Evolutionary conservation across 352 stramenopile species (phyloP).

Genomic region (Phytophthora idaei): DNA sequence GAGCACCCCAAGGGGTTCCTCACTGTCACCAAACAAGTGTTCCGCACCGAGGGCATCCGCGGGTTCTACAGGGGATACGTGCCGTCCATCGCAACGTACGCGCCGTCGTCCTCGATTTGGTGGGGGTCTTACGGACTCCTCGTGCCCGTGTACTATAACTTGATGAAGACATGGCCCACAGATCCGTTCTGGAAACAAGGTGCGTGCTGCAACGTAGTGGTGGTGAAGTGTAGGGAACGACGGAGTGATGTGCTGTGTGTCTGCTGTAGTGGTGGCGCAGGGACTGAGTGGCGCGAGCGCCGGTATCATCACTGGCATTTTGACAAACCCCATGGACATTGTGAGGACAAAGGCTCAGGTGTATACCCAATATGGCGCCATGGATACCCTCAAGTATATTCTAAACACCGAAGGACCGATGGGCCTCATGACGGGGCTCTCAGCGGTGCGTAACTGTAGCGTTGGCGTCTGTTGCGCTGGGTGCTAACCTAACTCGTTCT

Average conservation of each 20-base stretch:
- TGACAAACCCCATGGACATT: constrained; percentile 91
- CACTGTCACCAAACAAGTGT: constrained; percentile 66
- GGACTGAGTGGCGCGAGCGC: constrained; percentile 76
- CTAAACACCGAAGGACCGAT: constrained; percentile 70
- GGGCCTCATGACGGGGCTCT: constrained; percentile 83
- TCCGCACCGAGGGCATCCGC: constrained; percentile 63
- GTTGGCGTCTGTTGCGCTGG: background rate
- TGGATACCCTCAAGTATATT: constrained; percentile 88
- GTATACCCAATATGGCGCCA: constrained; percentile 84
- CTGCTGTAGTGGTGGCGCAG: constrained; percentile 65
- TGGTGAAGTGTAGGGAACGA: background rate
- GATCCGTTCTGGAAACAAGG: constrained; percentile 88
- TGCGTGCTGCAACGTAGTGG: constrained; percentile 16
- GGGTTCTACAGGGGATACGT: constrained; percentile 88
- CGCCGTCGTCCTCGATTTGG: constrained; percentile 86
- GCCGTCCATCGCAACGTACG: constrained; percentile 86
- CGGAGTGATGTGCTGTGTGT: background rate
- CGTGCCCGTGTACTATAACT: constrained; percentile 72
- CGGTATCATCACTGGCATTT: constrained; percentile 77
- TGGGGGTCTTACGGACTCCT: constrained; percentile 88
- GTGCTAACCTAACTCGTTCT: constrained; percentile 4
- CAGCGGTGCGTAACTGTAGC: constrained; percentile 56
- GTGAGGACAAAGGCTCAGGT: constrained; percentile 85
- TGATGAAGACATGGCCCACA: constrained; percentile 57
- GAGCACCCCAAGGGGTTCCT: constrained; percentile 67